Evolutionary conservation across 2,329 filamentous ascomycete species (phyloP).

Genomic region (Akanthomyces dipterigenus): DNA sequence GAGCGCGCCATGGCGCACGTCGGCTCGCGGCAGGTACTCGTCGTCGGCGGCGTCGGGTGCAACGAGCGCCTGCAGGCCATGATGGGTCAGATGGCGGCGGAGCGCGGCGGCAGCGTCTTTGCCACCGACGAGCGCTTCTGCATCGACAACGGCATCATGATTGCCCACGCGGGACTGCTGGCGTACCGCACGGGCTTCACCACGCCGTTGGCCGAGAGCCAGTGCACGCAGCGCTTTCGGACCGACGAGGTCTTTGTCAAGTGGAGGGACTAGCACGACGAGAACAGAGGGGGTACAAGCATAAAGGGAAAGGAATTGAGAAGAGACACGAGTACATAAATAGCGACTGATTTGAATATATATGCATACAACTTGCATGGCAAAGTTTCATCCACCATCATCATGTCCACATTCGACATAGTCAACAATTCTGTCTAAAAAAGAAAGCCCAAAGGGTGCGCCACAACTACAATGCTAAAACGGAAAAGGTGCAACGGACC

Average conservation of each 20-base stretch:
- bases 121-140: slow-evolving; percentile 97
- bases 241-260: slow-evolving; percentile 76
- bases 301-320: slow-evolving; percentile 3
- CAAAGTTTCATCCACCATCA: neutral
- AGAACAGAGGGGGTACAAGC: neutral
- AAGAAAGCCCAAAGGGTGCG: neutral
- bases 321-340: neutral
- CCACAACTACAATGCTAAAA: slow-evolving; percentile 3
- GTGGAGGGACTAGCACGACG: slow-evolving; percentile 56
- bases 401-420: neutral
- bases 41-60: slow-evolving; percentile 92
- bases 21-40: slow-evolving; percentile 79
- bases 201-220: slow-evolving; percentile 72
- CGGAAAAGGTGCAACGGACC: neutral
- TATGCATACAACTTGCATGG: neutral
- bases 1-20: slow-evolving; percentile 98
- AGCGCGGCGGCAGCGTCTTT: slow-evolving; percentile 83
- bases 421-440: neutral
- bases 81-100: slow-evolving; percentile 93
- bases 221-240: slow-evolving; percentile 76
- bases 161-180: slow-evolving; percentile 87
- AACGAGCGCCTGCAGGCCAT: slow-evolving; percentile 94
- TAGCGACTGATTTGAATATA: slow-evolving; percentile 2
- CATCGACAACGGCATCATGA: slow-evolving; percentile 99
- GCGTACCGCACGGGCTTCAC: slow-evolving; percentile 75